phyloP scores from a whole-genome alignment of 2,329 filamentous ascomycete species.

The Laburnicola sp. region DNA sequence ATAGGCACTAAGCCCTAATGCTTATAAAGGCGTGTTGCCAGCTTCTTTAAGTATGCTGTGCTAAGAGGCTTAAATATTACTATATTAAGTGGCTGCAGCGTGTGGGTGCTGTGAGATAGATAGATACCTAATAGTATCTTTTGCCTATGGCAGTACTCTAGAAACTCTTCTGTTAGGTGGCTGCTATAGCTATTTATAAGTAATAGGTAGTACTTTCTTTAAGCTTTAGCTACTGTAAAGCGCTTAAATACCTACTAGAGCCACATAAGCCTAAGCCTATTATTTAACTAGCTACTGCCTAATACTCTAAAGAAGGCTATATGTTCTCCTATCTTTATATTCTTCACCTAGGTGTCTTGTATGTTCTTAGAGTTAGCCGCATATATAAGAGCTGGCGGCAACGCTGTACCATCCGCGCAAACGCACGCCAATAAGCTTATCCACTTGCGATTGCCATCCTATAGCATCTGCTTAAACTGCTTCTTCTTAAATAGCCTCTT shows the following conservation, averaged over 20 bases:
- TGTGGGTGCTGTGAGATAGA: too few species aligned
- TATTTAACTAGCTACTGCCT: slow-evolving; percentile 7
- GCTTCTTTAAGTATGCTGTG: too few species aligned
- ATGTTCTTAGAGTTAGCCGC: background rate
- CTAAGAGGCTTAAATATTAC: too few species aligned
- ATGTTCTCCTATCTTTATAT: slow-evolving; percentile 5
- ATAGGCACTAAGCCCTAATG: too few species aligned
- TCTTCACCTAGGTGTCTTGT: slow-evolving; percentile 4
- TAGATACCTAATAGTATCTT: too few species aligned
- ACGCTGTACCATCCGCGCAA: slow-evolving; percentile 13
- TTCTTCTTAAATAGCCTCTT: too few species aligned
- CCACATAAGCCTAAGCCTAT: slow-evolving; percentile 9
- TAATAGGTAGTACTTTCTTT: background rate
- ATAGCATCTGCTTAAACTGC: too few species aligned
- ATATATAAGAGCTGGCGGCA: slow-evolving; percentile 16
- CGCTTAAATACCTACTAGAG: background rate
- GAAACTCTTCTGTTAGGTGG: background rate
- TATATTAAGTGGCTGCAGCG: too few species aligned
- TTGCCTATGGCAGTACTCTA: background rate
- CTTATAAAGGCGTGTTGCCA: too few species aligned
- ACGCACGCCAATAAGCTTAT: slow-evolving; percentile 7
- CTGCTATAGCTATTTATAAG: slow-evolving; percentile 10
- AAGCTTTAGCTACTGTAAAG: too few species aligned
- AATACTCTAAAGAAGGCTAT: slow-evolving; percentile 6
- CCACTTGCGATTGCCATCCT: too few species aligned